Evolutionary conservation across 768 basidiomycete genomes (phyloP).

Genomic region (Tulasnella sp.): DNA sequence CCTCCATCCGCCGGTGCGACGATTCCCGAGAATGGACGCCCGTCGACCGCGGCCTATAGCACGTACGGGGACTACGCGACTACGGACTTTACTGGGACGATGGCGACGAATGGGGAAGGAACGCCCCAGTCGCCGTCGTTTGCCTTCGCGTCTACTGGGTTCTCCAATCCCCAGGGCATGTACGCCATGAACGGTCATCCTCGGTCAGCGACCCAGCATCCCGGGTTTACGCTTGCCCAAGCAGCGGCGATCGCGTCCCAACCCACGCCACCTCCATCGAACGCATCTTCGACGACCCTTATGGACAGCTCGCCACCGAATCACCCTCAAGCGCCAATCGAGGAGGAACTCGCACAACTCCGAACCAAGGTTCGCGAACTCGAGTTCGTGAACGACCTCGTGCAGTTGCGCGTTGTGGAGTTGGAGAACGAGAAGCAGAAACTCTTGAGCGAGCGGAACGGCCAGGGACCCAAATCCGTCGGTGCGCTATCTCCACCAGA

Average conservation of each 20-base stretch:
- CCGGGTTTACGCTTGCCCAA: neutral
- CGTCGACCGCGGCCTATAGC: neutral
- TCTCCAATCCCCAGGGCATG: neutral
- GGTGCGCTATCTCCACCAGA: neutral
- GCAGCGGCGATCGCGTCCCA: neutral
- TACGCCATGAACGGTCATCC: neutral
- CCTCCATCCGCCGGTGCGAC: neutral
- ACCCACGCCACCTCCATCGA: slow-evolving; percentile 8
- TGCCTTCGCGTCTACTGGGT: slow-evolving; percentile 3
- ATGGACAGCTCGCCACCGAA: neutral
- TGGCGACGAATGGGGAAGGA: neutral
- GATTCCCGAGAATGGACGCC: neutral
- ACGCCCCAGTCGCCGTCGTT: slow-evolving; percentile 14
- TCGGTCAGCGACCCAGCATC: neutral
- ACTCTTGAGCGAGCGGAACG: neutral
- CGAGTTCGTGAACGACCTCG: slow-evolving; percentile 45
- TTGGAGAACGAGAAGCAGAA: slow-evolving; percentile 29
- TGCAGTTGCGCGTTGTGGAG: slow-evolving; percentile 36
- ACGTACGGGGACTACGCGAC: slow-evolving; percentile 7
- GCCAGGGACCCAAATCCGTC: neutral
- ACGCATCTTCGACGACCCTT: neutral
- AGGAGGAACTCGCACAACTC: slow-evolving; percentile 44
- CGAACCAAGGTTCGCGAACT: slow-evolving; percentile 49
- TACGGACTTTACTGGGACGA: neutral
- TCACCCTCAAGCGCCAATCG: slow-evolving; percentile 19